A percentile compares a stretch with the other conserved stretches of the same genome.
Evolutionary conservation across 106 monocot species (phyloP).

Genomic region (Alisma plantagoaquatica): DNA sequence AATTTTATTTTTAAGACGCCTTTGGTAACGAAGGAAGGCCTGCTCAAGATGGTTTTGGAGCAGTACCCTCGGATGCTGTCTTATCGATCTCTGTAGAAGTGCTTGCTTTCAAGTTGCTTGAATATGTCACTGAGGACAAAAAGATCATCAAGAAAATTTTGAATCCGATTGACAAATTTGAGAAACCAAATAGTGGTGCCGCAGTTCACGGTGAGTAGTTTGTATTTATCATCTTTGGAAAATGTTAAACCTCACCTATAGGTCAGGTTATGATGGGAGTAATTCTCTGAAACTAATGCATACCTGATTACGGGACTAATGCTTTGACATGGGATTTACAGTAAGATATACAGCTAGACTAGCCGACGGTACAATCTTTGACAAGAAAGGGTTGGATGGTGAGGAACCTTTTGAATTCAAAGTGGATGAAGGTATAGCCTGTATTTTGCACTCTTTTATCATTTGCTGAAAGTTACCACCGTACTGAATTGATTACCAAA

Average conservation of each 20-base stretch:
- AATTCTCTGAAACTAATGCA: neutral
- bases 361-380: slow-evolving; percentile 66
- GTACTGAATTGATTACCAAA: neutral
- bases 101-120: slow-evolving; percentile 36
- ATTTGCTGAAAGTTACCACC: neutral
- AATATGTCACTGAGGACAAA: slow-evolving; percentile 44
- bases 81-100: slow-evolving; percentile 39
- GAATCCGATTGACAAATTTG: neutral
- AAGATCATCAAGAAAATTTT: slow-evolving; percentile 49
- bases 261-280: too few species aligned
- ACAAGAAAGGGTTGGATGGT: slow-evolving; percentile 71
- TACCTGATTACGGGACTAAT: neutral
- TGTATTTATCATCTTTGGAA: neutral
- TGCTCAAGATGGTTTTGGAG: slow-evolving; percentile 20
- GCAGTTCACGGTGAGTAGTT: neutral
- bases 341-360: slow-evolving; percentile 81
- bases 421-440: slow-evolving; percentile 63
- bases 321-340: slow-evolving; percentile 4
- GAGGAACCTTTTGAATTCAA: slow-evolving; percentile 78
- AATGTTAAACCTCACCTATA: too few species aligned
- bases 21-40: slow-evolving; percentile 43
- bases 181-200: neutral
- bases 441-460: neutral
- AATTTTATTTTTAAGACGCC: slow-evolving; percentile 30
- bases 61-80: slow-evolving; percentile 32